Conservation (phyloP, 148 eudicot genomes). For the Arctostaphylos glauca region DNA sequence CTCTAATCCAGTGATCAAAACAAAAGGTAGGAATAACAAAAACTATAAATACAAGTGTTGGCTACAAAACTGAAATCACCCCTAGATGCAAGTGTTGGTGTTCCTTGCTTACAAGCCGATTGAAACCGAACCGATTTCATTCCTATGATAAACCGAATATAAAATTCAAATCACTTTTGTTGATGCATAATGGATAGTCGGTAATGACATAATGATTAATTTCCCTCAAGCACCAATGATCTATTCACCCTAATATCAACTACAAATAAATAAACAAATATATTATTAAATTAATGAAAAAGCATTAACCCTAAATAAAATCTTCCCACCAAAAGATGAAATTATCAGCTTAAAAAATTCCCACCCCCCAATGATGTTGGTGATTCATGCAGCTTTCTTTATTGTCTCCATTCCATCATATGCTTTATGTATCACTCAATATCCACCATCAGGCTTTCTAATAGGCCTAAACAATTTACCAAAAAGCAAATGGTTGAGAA, state of each 20-base stretch:
- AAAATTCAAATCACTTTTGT: constrained; percentile 4
- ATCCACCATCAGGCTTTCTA: background rate
- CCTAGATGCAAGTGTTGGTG: too few relatives aligned
- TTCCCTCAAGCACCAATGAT: background rate
- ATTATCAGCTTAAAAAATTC: background rate
- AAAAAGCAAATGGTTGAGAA: constrained; percentile 1
- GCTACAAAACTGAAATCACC: too few relatives aligned
- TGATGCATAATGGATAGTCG: background rate
- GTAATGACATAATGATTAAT: constrained; percentile 16
- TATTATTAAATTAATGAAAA: background rate
- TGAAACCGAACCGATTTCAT: too few relatives aligned
- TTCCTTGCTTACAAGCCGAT: too few relatives aligned
- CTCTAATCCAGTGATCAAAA: too few relatives aligned
- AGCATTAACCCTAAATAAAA: background rate
- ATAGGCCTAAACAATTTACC: constrained; percentile 15
- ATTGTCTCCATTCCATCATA: too few relatives aligned
- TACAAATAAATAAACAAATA: background rate
- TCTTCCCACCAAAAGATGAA: constrained; percentile 11
- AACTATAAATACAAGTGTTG: too few relatives aligned
- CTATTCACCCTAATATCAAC: background rate
- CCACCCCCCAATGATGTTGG: background rate
- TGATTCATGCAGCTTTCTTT: constrained; percentile 11
- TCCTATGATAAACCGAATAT: too few relatives aligned
- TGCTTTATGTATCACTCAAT: too few relatives aligned
- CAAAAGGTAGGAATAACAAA: too few relatives aligned